phyloP scores from a whole-genome alignment of 2,329 filamentous ascomycete genomes.

The Trichoderma guizhouense region DNA sequence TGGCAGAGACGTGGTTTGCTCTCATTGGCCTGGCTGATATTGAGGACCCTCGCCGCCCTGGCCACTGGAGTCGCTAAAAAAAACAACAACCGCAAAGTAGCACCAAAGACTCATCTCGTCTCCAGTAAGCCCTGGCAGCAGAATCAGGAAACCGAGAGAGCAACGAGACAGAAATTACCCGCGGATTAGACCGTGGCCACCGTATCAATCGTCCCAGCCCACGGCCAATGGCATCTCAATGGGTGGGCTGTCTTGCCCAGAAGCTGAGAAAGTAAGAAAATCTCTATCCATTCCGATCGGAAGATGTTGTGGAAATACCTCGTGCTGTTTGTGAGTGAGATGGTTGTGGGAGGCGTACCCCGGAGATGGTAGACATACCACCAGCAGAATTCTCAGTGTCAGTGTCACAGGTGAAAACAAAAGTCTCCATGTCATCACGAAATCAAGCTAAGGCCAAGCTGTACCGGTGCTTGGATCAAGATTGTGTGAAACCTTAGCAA shows the following conservation, averaged over 20 bases:
- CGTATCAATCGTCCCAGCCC: neutral
- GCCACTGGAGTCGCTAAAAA: slow-evolving; percentile 18
- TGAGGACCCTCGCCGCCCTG: slow-evolving; percentile 21
- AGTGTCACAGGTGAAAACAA: neutral
- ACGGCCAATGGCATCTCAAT: neutral
- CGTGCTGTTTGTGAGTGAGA: neutral
- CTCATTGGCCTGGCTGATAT: slow-evolving; percentile 31
- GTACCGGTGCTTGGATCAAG: neutral
- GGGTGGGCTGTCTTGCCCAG: neutral
- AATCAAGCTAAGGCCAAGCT: neutral
- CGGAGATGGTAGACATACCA: neutral
- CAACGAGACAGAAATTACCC: neutral
- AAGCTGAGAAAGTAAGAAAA: slow-evolving; percentile 1
- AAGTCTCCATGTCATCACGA: neutral
- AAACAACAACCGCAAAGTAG: slow-evolving; percentile 12
- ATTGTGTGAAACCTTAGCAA: neutral
- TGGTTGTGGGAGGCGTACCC: neutral
- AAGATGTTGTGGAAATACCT: neutral
- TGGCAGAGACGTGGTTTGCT: slow-evolving; percentile 36
- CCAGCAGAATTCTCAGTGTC: neutral
- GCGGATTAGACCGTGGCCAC: neutral
- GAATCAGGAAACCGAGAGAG: slow-evolving; percentile 8
- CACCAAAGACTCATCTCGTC: slow-evolving; percentile 15
- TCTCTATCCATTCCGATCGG: neutral
- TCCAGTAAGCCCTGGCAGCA: slow-evolving; percentile 11